phyloP scores from a whole-genome alignment of 345 rosid species.

The Adansonia digitata region DNA sequence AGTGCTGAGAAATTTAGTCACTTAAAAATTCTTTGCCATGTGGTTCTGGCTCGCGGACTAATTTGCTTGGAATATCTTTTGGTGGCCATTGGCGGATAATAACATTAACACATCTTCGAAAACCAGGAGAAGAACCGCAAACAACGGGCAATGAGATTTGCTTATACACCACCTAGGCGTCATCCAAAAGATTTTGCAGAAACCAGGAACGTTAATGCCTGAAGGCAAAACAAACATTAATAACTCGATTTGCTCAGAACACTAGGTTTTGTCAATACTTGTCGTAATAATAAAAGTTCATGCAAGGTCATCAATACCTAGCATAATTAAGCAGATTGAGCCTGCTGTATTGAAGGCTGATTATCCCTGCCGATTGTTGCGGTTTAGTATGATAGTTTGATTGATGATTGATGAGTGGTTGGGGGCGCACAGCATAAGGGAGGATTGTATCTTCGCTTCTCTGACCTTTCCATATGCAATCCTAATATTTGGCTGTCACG shows the following conservation, averaged over 20 bases:
- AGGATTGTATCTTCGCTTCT: background rate
- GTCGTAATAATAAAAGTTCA: background rate
- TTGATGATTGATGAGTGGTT: background rate
- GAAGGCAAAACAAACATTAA: background rate
- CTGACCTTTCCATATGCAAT: background rate
- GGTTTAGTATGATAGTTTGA: background rate
- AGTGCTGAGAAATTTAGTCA: constrained; percentile 11
- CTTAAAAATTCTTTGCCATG: constrained; percentile 22
- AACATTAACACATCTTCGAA: constrained; percentile 21
- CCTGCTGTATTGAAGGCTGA: background rate
- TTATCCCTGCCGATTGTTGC: background rate
- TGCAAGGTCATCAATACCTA: background rate
- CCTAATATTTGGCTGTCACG: background rate
- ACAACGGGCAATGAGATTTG: constrained; percentile 50
- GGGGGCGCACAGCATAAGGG: background rate
- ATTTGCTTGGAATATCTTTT: constrained; percentile 27
- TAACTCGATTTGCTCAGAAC: background rate
- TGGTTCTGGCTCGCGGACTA: constrained; percentile 23
- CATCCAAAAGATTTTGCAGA: constrained; percentile 6
- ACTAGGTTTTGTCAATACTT: background rate
- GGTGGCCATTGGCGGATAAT: constrained; percentile 58
- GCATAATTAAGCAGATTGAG: background rate
- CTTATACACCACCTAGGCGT: constrained; percentile 69
- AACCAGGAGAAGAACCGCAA: constrained; percentile 31
- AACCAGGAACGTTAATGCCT: background rate